Evolutionary conservation across 257 asterid species (phyloP), one percentile per base, ranked within the genome.

Genomic region (Nicotiana benthamiana): DNA sequence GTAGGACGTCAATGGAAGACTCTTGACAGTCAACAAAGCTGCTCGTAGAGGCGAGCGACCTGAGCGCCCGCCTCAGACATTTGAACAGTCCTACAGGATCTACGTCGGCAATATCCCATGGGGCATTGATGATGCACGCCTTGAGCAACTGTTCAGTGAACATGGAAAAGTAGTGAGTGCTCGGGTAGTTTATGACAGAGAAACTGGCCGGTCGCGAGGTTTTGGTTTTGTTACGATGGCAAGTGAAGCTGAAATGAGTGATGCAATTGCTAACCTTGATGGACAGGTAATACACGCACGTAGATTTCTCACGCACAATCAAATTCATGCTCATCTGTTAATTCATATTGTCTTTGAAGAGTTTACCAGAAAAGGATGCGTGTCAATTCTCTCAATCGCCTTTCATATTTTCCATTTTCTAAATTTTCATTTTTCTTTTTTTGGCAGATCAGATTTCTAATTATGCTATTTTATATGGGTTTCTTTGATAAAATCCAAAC

Each of bases 61-160:
- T 12, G 98, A 91, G 76, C 95, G 95, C n/a, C 56, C 91, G 13
- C 90, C 93, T 77, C 89, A 90, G 32, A 87, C 75, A 67, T 87
- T 46, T 83, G 92, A 92, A 76, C 83, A 92, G 67, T 56, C 87
- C 77, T 83, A 30, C 85, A 91, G 91, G 84, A 89, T 93, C 70
- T 96, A 94, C 18, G 97, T 92, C 3, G 98, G 99, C 65, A 96
- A 92, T 92, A 82, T 96, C 82, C 94, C 98, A 2, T 96, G 99
- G 98, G 88, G 83, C 77, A 92, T 86, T 80, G 92, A 91, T 75
- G 92, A 96, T 46, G 82, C 84, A 22, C 89, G 90, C n/a, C 97
- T 94, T 26, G 93, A 89, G 82, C 88, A 94, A 86, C 60, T 92
- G 30, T 96, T 96, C 87, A 91, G 97, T 60, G 96, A 91, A 85